phyloP scores from a whole-genome alignment of 345 rosid species.

The Eucalyptus erythrocorys region DNA sequence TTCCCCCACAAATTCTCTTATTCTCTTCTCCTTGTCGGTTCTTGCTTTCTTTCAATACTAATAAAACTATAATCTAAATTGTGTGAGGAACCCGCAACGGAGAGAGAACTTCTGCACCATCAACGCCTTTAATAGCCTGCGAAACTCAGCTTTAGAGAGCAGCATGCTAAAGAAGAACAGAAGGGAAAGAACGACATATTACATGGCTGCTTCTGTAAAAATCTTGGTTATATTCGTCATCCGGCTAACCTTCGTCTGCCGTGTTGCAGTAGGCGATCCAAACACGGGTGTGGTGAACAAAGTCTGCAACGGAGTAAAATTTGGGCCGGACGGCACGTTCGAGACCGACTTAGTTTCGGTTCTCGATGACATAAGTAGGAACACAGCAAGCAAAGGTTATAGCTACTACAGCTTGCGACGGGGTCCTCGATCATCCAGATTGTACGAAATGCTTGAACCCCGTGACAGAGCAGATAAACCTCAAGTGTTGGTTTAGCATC shows the following conservation, averaged over 20 bases:
- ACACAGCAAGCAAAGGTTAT: not conserved
- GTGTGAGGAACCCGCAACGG: not conserved
- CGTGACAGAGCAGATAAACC: not conserved
- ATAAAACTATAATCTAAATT: not conserved
- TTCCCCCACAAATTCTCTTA: no score
- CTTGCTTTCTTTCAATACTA: not conserved
- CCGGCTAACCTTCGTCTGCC: not conserved
- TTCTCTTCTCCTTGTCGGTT: no score
- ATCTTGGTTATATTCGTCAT: not conserved
- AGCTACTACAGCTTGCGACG: not conserved
- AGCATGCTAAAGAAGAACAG: not conserved
- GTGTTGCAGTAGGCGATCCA: not conserved
- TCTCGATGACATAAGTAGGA: not conserved
- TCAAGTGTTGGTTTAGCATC: not conserved
- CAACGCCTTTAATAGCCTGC: not conserved
- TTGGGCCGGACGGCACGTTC: not conserved
- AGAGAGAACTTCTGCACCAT: not conserved
- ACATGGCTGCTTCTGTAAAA: not conserved
- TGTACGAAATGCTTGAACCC: not conserved
- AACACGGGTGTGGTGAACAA: not conserved
- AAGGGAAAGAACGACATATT: not conserved
- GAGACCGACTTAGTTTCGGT: not conserved
- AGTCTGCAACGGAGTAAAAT: not conserved
- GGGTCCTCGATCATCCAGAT: not conserved
- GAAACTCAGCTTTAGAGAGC: not conserved